phyloP scores from a whole-genome alignment of 2,329 filamentous ascomycete genomes.

The Chaetomium strumarium region DNA sequence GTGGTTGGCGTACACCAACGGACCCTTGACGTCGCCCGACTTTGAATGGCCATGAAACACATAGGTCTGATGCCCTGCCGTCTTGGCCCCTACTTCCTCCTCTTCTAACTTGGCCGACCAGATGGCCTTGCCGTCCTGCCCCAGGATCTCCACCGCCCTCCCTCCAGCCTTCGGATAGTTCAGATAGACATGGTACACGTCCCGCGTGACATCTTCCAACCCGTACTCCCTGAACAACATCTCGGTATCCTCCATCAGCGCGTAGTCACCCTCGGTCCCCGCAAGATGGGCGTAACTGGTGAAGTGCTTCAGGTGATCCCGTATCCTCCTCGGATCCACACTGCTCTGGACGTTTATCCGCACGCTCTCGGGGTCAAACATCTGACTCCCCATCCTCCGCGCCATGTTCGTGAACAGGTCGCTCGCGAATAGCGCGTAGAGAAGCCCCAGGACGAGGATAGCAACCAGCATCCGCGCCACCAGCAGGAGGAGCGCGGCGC shows the following conservation, averaged over 20 bases:
- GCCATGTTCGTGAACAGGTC: conserved; percentile 69
- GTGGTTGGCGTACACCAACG: conserved; percentile 87
- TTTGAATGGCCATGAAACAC: conserved; percentile 88
- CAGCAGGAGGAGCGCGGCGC: conserved; percentile 44
- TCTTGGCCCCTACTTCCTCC: conserved; percentile 59
- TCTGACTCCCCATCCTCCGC: conserved; percentile 57
- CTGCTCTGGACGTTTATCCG: conserved; percentile 67
- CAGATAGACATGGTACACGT: conserved; percentile 82
- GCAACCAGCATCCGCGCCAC: conserved; percentile 69
- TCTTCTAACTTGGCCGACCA: conserved; percentile 88
- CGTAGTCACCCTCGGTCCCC: conserved; percentile 89
- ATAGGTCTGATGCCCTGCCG: conserved; percentile 60
- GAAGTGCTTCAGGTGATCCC: conserved; percentile 68
- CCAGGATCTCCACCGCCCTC: conserved; percentile 73
- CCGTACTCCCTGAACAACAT: conserved; percentile 65
- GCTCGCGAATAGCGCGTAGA: conserved; percentile 82
- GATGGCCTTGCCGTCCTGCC: conserved; percentile 52
- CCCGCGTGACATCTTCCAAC: conserved; percentile 69
- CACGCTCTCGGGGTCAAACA: conserved; percentile 80
- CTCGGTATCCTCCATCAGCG: conserved; percentile 77
- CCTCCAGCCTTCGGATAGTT: conserved; percentile 82
- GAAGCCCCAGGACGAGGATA: conserved; percentile 65
- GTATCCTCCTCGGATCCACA: conserved; percentile 64
- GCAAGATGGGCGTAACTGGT: conserved; percentile 85
- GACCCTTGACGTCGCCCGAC: conserved; percentile 77